A percentile compares a stretch with the other conserved stretches of the same genome.
These are phyloP conservation scores for Hypoxylon lenormandii DNA, from an alignment of 495 filamentous ascomycete genomes.

Conservation along the genomic window DNA sequence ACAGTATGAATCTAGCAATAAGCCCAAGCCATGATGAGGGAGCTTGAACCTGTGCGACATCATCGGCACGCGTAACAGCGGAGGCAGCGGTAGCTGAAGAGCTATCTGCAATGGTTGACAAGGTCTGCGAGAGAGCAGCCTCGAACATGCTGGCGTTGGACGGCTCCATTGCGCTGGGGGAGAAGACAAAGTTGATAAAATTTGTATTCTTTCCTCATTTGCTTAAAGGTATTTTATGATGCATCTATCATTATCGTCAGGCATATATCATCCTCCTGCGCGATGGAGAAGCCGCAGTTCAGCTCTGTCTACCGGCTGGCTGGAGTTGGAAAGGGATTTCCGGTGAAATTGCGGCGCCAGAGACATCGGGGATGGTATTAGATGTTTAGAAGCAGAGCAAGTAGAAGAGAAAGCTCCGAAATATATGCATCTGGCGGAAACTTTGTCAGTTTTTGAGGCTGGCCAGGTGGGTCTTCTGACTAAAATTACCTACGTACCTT, in stretches of 20 bases:
- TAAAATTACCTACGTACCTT: not conserved
- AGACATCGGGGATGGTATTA: constrained; percentile 45
- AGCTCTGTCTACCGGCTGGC: constrained; percentile 29
- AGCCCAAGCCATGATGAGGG: constrained; percentile 63
- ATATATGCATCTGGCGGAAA: constrained; percentile 38
- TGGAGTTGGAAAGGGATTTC: constrained; percentile 38
- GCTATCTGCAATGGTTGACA: constrained; percentile 41
- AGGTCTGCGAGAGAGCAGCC: constrained; percentile 39
- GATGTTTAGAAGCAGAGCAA: constrained; percentile 14
- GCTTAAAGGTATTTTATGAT: constrained; percentile 6
- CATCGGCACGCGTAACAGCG: constrained; percentile 53
- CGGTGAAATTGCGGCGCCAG: constrained; percentile 33
- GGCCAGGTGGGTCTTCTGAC: constrained; percentile 18
- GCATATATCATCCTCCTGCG: constrained; percentile 27
- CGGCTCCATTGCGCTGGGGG: constrained; percentile 33
- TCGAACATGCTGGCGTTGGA: constrained; percentile 23
- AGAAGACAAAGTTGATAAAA: constrained; percentile 4
- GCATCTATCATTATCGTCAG: constrained; percentile 14
- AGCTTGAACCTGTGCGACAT: constrained; percentile 53
- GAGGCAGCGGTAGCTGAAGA: constrained; percentile 46
- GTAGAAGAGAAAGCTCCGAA: constrained; percentile 44
- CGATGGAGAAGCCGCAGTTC: constrained; percentile 13
- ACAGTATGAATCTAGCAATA: constrained; percentile 62
- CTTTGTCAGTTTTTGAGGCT: constrained; percentile 29
- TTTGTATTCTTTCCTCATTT: constrained; percentile 1